phyloP scores from a whole-genome alignment of 306 rosid species.

The Pyrus pyrifolia region DNA sequence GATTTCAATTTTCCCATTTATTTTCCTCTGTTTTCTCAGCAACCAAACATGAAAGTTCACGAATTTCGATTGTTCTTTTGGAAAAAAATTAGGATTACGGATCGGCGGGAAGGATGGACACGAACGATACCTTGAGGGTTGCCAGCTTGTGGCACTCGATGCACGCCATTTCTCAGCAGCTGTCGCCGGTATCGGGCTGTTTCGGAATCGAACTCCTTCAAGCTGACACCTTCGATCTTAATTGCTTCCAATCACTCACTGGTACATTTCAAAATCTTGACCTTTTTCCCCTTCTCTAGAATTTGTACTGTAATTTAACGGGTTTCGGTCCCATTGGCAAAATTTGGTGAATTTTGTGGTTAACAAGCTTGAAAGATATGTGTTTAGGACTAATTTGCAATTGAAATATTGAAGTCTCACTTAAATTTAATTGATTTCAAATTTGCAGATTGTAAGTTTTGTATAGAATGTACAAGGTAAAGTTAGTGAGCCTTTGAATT shows the following conservation, averaged over 20 bases:
- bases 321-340: too few relatives aligned
- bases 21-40: background rate
- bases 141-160: conserved; percentile 97
- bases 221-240: conserved; percentile 91
- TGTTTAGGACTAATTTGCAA: background rate
- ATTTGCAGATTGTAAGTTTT: too few relatives aligned
- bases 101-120: conserved; percentile 83
- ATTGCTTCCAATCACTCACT: conserved; percentile 85
- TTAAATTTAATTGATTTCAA: background rate
- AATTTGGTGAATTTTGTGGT: too few relatives aligned
- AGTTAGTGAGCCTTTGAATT: too few relatives aligned
- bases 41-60: background rate
- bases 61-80: background rate
- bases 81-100: conserved; percentile 58
- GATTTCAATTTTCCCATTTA: background rate
- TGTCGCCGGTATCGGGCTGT: conserved; percentile 73
- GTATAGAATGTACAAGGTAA: too few relatives aligned
- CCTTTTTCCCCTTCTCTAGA: background rate
- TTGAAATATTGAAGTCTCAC: background rate
- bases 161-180: conserved; percentile 95
- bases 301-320: background rate
- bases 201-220: conserved; percentile 83
- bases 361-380: too few relatives aligned
- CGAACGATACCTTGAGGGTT: conserved; percentile 87
- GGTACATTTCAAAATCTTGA: conserved; percentile 25